These are phyloP conservation scores for Gracilaria vermiculophylla DNA, from an alignment of 23 red algal genomes.

Conservation along the genomic window DNA sequence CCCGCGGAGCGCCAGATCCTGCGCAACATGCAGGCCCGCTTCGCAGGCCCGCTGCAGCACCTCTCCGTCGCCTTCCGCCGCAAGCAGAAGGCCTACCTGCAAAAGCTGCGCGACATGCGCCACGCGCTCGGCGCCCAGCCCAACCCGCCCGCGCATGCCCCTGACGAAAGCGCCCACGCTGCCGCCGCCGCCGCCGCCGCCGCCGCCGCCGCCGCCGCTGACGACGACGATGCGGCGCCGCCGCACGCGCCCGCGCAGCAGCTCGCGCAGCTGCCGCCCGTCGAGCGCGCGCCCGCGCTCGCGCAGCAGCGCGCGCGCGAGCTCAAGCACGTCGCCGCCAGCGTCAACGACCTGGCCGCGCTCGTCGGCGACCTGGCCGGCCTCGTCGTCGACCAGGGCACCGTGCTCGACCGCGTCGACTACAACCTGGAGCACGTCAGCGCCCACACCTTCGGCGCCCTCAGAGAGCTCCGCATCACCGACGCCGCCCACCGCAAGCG, in stretches of 20 bases:
- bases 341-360: conserved; percentile 85
- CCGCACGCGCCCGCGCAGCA: conserved; percentile 42
- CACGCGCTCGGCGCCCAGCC: conserved; percentile 6
- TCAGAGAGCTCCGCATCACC: conserved; percentile 74
- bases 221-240: conserved; percentile 21
- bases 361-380: conserved; percentile 82
- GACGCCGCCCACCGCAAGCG: conserved; percentile 73
- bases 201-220: not conserved
- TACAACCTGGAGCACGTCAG: conserved; percentile 88
- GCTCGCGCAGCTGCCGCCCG: conserved; percentile 51
- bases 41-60: conserved; percentile 77
- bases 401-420: conserved; percentile 90
- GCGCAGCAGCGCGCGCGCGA: conserved; percentile 63
- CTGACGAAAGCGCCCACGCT: not conserved
- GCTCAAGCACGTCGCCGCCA: conserved; percentile 54
- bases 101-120: conserved; percentile 66
- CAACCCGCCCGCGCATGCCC: not conserved
- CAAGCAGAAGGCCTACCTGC: conserved; percentile 81
- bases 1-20: conserved; percentile 55
- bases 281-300: conserved; percentile 35
- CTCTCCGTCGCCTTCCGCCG: conserved; percentile 68
- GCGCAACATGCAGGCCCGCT: conserved; percentile 76
- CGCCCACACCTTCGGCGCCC: conserved; percentile 60
- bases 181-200: not conserved
- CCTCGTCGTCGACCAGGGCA: conserved; percentile 93